Percentiles rank a stretch among this genome's conserved stretches.
Evolutionary conservation across 345 rosid species (phyloP).

Genomic region (Bretschneidera sinensis): DNA sequence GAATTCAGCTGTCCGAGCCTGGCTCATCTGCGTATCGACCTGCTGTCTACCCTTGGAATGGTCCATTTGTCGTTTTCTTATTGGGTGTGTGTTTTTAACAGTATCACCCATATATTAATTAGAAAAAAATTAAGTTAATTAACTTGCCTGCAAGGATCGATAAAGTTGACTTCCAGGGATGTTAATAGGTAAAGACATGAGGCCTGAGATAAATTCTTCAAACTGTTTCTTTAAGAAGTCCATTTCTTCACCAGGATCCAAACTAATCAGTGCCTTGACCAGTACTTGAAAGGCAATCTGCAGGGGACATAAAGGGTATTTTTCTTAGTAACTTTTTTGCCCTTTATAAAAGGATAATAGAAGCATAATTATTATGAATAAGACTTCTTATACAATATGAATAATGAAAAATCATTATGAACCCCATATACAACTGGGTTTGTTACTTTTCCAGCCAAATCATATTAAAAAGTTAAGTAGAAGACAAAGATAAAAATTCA

Average conservation of each 20-base stretch:
- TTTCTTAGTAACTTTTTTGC: conserved; percentile 21
- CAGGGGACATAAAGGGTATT: conserved; percentile 7
- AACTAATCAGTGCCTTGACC: conserved; percentile 81
- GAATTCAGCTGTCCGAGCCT: too few species aligned
- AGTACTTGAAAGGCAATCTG: conserved; percentile 93
- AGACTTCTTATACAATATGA: conserved; percentile 35
- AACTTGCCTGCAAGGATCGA: conserved; percentile 70
- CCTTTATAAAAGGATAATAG: background rate
- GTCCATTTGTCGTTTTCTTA: too few species aligned
- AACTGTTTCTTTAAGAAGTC: conserved; percentile 65
- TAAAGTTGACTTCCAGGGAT: conserved; percentile 87
- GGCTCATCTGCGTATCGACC: too few species aligned
- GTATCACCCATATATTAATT: too few species aligned
- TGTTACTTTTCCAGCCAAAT: conserved; percentile 28
- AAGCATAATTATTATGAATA: conserved; percentile 29
- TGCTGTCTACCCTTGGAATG: too few species aligned
- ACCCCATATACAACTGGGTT: conserved; percentile 29
- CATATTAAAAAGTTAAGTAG: conserved; percentile 19
- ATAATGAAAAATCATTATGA: conserved; percentile 36
- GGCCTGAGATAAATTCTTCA: conserved; percentile 77
- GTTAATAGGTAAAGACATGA: conserved; percentile 85
- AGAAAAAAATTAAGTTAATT: background rate
- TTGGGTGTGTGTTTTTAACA: too few species aligned
- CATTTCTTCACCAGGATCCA: conserved; percentile 81
- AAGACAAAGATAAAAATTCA: conserved; percentile 30